Conservation (phyloP, 176 grass and related monocot genomes). For the Eragrostis curvula region DNA sequence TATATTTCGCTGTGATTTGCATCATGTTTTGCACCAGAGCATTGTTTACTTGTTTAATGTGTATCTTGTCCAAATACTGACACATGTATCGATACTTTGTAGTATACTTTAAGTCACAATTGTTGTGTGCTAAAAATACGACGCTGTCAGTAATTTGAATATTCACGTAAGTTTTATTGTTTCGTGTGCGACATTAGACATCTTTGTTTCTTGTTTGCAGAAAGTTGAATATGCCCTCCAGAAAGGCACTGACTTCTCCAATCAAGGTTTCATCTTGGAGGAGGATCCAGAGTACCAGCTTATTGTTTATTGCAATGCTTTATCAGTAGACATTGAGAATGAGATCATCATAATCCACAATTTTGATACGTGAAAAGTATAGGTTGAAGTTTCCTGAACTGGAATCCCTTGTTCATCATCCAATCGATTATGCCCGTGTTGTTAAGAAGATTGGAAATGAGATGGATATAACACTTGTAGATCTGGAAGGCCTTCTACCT, state of each 20-base stretch:
- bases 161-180: not conserved
- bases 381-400: slow-evolving; percentile 82
- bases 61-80: slow-evolving; percentile 4
- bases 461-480: slow-evolving; percentile 81
- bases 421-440: slow-evolving; percentile 85
- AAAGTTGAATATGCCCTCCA: slow-evolving; percentile 84
- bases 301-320: slow-evolving; percentile 84
- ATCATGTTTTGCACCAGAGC: not conserved
- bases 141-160: not conserved
- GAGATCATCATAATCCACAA: slow-evolving; percentile 97
- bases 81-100: not conserved
- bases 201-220: slow-evolving; percentile 32
- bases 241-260: slow-evolving; percentile 54
- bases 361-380: slow-evolving; percentile 86
- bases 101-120: not conserved
- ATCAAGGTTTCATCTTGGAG: slow-evolving; percentile 63
- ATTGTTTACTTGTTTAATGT: not conserved
- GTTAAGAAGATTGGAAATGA: slow-evolving; percentile 95
- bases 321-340: slow-evolving; percentile 91
- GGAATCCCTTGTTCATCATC: slow-evolving; percentile 91
- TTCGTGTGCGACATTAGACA: not conserved
- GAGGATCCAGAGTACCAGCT: slow-evolving; percentile 89
- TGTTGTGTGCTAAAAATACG: not conserved
- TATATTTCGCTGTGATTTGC: slow-evolving; percentile 7
- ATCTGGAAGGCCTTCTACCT: slow-evolving; percentile 80